Evolutionary conservation across 768 basidiomycete genomes (phyloP).

Genomic region (Scleroderma citrinum): DNA sequence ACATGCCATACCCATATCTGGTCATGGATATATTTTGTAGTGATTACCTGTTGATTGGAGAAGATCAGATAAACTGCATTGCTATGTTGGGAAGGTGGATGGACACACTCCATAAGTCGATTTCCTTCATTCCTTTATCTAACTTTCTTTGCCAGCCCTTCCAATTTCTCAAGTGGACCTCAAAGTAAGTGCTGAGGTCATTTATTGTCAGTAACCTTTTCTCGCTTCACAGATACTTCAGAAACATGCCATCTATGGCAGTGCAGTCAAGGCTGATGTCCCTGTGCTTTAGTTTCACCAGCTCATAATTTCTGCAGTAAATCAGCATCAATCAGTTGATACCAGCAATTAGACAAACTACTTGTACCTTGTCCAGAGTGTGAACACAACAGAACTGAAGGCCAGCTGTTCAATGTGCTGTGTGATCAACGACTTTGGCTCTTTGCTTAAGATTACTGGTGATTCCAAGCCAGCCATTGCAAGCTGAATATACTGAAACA

Average conservation of each 20-base stretch:
- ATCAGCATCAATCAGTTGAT: no score
- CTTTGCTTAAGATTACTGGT: background rate
- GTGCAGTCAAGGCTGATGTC: constrained; percentile 13
- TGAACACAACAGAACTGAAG: background rate
- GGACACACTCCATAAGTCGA: constrained; percentile 8
- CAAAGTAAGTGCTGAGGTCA: no score
- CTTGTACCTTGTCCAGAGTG: background rate
- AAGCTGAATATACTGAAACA: background rate
- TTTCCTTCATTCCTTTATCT: constrained; percentile 19
- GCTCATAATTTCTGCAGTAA: constrained; percentile 23
- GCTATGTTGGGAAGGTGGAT: background rate
- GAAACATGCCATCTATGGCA: no score
- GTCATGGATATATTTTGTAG: background rate
- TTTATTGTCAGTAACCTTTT: no score
- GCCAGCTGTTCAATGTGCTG: background rate
- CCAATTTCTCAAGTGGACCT: no score
- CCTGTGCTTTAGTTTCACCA: constrained; percentile 16
- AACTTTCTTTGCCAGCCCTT: no score
- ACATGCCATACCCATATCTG: background rate
- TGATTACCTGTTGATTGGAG: background rate
- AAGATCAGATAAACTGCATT: background rate
- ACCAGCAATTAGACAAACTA: no score
- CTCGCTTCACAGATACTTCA: no score
- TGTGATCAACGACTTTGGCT: background rate
- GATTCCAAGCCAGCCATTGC: background rate